These are phyloP conservation scores for Phanerodontia chrysosporium DNA, from an alignment of 768 basidiomycete genomes.

Conservation along the genomic window DNA sequence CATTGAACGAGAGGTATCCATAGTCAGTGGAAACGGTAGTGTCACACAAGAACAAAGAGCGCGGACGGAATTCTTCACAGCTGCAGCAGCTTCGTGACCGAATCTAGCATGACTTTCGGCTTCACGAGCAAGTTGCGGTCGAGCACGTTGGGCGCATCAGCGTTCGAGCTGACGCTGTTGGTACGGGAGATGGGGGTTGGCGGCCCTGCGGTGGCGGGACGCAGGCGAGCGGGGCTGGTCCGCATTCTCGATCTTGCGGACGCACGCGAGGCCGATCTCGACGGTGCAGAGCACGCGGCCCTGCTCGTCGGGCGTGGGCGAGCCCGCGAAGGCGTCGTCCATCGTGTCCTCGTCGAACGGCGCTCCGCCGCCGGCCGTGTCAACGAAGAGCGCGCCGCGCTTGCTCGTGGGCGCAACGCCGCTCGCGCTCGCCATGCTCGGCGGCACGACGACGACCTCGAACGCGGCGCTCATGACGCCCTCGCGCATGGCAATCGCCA, in stretches of 20 bases:
- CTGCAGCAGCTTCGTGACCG: slow-evolving; percentile 5
- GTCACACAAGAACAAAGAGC: background rate
- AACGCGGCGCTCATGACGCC: slow-evolving; percentile 31
- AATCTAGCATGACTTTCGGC: slow-evolving; percentile 27
- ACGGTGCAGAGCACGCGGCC: slow-evolving; percentile 25
- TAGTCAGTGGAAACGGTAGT: too few species aligned
- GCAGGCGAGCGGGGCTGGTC: slow-evolving; percentile 5
- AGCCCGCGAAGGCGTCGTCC: slow-evolving; percentile 23
- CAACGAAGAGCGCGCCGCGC: slow-evolving; percentile 3
- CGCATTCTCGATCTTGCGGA: slow-evolving; percentile 9
- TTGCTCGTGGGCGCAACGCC: background rate
- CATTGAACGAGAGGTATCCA: background rate
- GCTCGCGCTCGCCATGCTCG: background rate
- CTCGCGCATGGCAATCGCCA: slow-evolving; percentile 26
- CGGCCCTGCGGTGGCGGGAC: background rate
- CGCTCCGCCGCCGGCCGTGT: slow-evolving; percentile 2
- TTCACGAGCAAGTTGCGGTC: slow-evolving; percentile 22
- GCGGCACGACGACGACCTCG: slow-evolving; percentile 24
- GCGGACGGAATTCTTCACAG: background rate
- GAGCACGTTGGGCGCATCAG: background rate
- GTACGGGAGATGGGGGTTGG: background rate
- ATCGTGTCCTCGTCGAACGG: slow-evolving; percentile 24
- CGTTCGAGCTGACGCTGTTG: background rate
- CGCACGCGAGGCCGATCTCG: slow-evolving; percentile 25
- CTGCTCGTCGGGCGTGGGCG: slow-evolving; percentile 11